These are phyloP conservation scores for Solanum arcanum DNA, from an alignment of 257 asterid species.

Conservation along the genomic window DNA sequence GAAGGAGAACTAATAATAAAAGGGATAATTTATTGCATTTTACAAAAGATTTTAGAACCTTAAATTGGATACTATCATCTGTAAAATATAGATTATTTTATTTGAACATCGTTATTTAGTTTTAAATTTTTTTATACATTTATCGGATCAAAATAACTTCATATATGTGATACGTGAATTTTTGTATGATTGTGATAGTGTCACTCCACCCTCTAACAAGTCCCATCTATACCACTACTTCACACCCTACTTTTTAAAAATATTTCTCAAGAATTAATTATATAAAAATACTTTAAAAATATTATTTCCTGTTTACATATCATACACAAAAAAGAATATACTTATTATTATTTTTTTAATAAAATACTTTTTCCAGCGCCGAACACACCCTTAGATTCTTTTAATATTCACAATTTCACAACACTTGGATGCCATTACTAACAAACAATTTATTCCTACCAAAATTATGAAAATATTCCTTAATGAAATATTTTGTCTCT, in stretches of 20 bases:
- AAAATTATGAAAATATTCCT: neutral
- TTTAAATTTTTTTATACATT: accelerated
- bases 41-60: no score
- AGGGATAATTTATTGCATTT: no score
- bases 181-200: neutral
- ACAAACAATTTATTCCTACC: neutral
- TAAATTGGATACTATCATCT: neutral
- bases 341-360: neutral
- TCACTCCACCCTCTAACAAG: neutral
- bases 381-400: neutral
- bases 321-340: no score
- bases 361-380: neutral
- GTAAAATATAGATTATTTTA: neutral
- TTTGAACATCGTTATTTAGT: neutral
- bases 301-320: neutral
- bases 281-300: neutral
- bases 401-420: neutral
- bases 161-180: neutral
- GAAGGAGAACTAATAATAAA: no score
- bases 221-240: neutral
- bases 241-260: neutral
- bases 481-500: neutral
- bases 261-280: neutral
- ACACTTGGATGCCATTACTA: neutral
- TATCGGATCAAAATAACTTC: neutral